Evolutionary conservation across 1,284 basidiomycete genomes (phyloP).

Genomic region (Puccinia novopanici): DNA sequence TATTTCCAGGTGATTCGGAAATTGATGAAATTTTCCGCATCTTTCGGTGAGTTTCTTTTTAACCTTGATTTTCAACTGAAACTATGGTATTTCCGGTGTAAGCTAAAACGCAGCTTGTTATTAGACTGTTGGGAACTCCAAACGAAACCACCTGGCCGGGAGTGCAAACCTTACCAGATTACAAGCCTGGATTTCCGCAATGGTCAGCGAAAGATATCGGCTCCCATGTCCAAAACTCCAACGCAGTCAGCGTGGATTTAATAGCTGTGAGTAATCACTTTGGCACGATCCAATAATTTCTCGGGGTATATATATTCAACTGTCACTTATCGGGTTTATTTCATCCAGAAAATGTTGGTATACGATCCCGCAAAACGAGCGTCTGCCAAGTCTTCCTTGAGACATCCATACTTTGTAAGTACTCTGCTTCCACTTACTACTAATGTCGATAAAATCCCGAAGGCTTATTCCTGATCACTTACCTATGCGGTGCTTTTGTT

Average conservation of each 20-base stretch:
- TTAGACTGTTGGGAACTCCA: conserved; percentile 88
- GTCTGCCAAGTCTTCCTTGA: conserved; percentile 82
- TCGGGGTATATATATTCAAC: neutral
- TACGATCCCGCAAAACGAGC: conserved; percentile 94
- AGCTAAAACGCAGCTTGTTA: conserved; percentile 35
- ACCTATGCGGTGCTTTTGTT: too few relatives aligned
- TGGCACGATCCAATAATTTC: too few relatives aligned
- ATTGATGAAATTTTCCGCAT: conserved; percentile 99
- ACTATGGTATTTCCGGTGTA: neutral
- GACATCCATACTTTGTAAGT: conserved; percentile 72
- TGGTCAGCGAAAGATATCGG: conserved; percentile 72
- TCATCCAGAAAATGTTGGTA: conserved; percentile 70
- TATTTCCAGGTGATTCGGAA: conserved; percentile 98
- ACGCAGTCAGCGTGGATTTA: conserved; percentile 73
- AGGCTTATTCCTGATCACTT: too few relatives aligned
- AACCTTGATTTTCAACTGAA: neutral
- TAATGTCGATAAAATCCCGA: too few relatives aligned
- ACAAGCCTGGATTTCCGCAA: conserved; percentile 94
- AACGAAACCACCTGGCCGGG: conserved; percentile 91
- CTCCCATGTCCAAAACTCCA: conserved; percentile 67
- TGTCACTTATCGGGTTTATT: neutral
- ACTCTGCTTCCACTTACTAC: too few relatives aligned
- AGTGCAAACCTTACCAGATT: conserved; percentile 84
- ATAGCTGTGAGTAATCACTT: conserved; percentile 65
- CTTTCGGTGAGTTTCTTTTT: conserved; percentile 70